Conservation (phyloP, 345 rosid genomes). For the Carallia pectinifolia region DNA sequence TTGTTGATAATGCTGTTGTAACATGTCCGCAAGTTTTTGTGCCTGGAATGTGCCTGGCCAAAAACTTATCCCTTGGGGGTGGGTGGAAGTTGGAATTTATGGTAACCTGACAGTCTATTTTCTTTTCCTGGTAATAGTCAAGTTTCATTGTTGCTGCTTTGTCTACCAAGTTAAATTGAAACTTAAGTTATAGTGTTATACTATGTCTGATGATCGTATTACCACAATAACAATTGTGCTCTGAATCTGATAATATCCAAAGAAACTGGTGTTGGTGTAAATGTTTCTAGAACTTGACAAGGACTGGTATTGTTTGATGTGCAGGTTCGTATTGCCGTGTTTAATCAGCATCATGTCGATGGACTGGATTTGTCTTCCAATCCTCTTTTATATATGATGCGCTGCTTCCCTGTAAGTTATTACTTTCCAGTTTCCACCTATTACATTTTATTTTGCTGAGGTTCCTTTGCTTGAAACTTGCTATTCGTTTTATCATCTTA, state of each 20-base stretch:
- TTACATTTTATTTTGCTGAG: background rate
- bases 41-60: no score
- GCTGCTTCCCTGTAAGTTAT: constrained; percentile 85
- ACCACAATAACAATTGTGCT: background rate
- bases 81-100: no score
- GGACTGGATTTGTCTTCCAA: constrained; percentile 93
- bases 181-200: background rate
- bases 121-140: background rate
- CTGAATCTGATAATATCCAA: no score
- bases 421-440: constrained; percentile 3
- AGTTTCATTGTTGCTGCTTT: background rate
- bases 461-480: background rate
- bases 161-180: background rate
- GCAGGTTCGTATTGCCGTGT: constrained; percentile 98
- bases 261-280: no score
- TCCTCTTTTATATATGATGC: constrained; percentile 98
- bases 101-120: background rate
- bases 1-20: background rate
- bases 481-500: background rate
- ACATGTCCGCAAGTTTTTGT: background rate
- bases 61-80: no score
- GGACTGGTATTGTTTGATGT: constrained; percentile 10
- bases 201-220: background rate
- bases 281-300: constrained; percentile 8
- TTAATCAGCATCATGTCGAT: constrained; percentile 98